Evolutionary conservation across 768 basidiomycete species (phyloP).

Genomic region (Termitomyces sp.): DNA sequence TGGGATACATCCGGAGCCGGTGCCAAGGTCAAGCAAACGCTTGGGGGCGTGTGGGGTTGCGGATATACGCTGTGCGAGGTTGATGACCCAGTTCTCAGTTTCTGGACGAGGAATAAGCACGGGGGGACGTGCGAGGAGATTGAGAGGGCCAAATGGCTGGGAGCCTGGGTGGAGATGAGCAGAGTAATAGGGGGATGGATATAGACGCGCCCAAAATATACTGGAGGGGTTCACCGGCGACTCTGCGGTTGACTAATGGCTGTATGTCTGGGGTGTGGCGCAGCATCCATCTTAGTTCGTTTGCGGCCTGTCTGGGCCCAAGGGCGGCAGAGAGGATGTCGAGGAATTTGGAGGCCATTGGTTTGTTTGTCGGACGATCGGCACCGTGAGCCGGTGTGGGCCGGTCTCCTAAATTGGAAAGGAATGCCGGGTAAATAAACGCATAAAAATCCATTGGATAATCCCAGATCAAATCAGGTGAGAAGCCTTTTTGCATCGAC

Average conservation of each 20-base stretch:
- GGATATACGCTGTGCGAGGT: constrained; percentile 47
- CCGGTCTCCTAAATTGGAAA: constrained; percentile 17
- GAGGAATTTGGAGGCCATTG: constrained; percentile 18
- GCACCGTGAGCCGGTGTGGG: constrained; percentile 11
- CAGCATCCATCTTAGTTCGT: constrained; percentile 44
- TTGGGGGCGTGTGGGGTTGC: constrained; percentile 31
- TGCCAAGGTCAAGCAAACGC: constrained; percentile 83
- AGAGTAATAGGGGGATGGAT: constrained; percentile 12
- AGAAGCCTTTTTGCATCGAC: constrained; percentile 13
- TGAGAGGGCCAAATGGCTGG: constrained; percentile 85
- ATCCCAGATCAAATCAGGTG: constrained; percentile 19
- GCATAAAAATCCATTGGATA: constrained; percentile 17
- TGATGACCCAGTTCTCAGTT: constrained; percentile 80
- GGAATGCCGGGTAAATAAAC: constrained; percentile 13
- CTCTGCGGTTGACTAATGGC: constrained; percentile 58
- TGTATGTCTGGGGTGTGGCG: constrained; percentile 18
- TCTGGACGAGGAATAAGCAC: constrained; percentile 94
- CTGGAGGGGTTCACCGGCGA: constrained; percentile 77
- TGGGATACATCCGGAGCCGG: constrained; percentile 90
- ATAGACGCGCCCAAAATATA: constrained; percentile 76
- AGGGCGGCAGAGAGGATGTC: constrained; percentile 28
- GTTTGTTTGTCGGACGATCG: too few relatives aligned
- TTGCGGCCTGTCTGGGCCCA: constrained; percentile 32
- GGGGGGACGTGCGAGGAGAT: constrained; percentile 69
- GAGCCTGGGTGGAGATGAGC: constrained; percentile 44